These are phyloP conservation scores for Neopestalotiopsis sp. DNA, from an alignment of 2,329 filamentous ascomycete species.

Conservation along the genomic window DNA sequence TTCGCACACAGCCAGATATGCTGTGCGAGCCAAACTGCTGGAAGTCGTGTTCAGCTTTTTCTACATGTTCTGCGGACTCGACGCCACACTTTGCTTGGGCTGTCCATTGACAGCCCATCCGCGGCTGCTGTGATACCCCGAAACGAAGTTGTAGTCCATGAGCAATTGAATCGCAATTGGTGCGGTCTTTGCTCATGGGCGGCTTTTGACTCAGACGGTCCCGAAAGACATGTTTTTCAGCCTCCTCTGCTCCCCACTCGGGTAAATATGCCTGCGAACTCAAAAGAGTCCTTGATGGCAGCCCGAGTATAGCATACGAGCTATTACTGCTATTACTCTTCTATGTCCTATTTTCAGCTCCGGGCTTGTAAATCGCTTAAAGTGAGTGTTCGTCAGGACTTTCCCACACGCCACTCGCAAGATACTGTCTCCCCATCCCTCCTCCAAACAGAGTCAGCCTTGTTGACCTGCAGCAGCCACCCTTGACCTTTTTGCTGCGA, in stretches of 20 bases:
- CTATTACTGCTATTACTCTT: not conserved
- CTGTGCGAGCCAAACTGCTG: constrained; percentile 5
- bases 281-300: not conserved
- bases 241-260: not conserved
- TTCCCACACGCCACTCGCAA: not conserved
- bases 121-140: not conserved
- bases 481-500: not conserved
- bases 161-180: not conserved
- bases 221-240: not conserved
- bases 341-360: not conserved
- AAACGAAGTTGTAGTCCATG: not conserved
- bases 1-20: not conserved
- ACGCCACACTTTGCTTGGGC: not conserved
- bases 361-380: not conserved
- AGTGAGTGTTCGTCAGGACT: not conserved
- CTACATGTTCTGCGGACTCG: not conserved
- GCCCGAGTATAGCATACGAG: not conserved
- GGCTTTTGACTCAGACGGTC: not conserved
- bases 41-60: constrained; percentile 6
- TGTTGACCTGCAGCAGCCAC: not conserved
- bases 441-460: not conserved
- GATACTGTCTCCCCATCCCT: not conserved
- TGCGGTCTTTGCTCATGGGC: not conserved
- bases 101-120: not conserved
- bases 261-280: not conserved